phyloP scores from a whole-genome alignment of 2,329 filamentous ascomycete species.

The Ilyonectria robusta region DNA sequence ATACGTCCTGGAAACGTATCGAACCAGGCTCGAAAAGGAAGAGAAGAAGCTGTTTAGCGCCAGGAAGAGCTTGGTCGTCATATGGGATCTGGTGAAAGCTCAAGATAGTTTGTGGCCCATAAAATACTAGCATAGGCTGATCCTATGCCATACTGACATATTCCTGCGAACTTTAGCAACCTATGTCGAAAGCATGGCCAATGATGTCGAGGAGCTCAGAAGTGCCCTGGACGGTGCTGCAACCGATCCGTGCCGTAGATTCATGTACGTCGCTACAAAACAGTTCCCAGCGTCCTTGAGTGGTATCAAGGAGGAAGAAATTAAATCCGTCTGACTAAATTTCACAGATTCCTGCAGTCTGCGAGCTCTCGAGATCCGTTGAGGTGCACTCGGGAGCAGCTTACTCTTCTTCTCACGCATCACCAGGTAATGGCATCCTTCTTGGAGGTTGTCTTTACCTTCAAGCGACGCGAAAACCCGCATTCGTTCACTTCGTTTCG shows the following conservation, averaged over 20 bases:
- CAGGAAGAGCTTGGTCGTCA: background rate
- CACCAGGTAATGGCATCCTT: conserved; percentile 27
- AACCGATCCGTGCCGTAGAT: conserved; percentile 19
- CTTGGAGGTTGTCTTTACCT: conserved; percentile 20
- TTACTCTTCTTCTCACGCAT: conserved; percentile 9
- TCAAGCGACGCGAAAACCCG: conserved; percentile 12
- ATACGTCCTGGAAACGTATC: conserved; percentile 9
- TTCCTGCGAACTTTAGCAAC: background rate
- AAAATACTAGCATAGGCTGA: background rate
- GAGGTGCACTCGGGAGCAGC: conserved; percentile 17
- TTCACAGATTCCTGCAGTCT: conserved; percentile 4
- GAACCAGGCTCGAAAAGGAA: background rate
- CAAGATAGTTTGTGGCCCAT: conserved; percentile 9
- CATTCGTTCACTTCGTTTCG: conserved; percentile 21
- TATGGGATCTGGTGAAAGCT: conserved; percentile 8
- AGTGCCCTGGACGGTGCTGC: background rate
- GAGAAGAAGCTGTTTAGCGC: background rate
- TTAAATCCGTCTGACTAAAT: background rate
- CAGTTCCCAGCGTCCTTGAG: background rate
- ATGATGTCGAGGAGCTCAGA: background rate
- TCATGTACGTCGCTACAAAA: conserved; percentile 3
- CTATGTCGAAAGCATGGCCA: background rate
- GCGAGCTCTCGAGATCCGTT: conserved; percentile 3
- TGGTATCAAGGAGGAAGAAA: background rate
- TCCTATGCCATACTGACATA: background rate